Evolutionary conservation across 108 stramenopile genomes (phyloP).

Genomic region (Aurantiochytrium sp.): DNA sequence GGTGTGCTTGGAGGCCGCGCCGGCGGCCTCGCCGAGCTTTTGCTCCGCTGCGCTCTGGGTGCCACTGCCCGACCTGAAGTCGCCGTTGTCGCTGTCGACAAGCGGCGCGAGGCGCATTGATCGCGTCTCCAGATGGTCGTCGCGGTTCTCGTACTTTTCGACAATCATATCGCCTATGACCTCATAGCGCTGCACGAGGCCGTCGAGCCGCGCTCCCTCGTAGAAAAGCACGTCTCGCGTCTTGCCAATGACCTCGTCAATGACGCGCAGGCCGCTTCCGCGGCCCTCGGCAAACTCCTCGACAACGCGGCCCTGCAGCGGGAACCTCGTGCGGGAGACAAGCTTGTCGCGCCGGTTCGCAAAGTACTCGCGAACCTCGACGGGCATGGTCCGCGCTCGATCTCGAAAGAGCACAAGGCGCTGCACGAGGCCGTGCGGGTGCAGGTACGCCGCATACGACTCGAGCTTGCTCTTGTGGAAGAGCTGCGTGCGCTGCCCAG

Average conservation of each 20-base stretch:
- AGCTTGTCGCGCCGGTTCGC: slow-evolving; percentile 56
- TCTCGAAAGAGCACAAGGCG: slow-evolving; percentile 59
- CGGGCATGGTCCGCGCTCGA: slow-evolving; percentile 39
- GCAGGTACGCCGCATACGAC: slow-evolving; percentile 54
- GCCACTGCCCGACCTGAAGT: too few relatives aligned
- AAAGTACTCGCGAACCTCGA: slow-evolving; percentile 58
- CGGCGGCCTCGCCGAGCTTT: neutral
- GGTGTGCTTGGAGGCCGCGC: neutral
- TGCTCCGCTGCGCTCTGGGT: neutral
- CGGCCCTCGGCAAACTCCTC: slow-evolving; percentile 64
- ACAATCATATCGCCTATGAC: slow-evolving; percentile 50
- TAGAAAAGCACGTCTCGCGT: slow-evolving; percentile 52
- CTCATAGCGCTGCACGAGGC: slow-evolving; percentile 49
- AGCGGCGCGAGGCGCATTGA: neutral
- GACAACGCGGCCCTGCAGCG: slow-evolving; percentile 40
- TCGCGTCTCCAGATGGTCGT: slow-evolving; percentile 1
- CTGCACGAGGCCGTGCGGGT: slow-evolving; percentile 57
- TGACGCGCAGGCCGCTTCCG: neutral
- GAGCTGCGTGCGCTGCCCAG: slow-evolving; percentile 51
- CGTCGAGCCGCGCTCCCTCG: slow-evolving; percentile 55
- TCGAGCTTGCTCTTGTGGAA: slow-evolving; percentile 61
- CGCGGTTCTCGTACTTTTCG: slow-evolving; percentile 45
- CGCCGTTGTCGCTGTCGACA: neutral
- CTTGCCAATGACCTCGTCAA: slow-evolving; percentile 45
- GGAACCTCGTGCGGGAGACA: slow-evolving; percentile 47